Evolutionary conservation across 345 rosid genomes (phyloP), one percentile per base, ranked within the genome.

Genomic region (Citrus glauca): DNA sequence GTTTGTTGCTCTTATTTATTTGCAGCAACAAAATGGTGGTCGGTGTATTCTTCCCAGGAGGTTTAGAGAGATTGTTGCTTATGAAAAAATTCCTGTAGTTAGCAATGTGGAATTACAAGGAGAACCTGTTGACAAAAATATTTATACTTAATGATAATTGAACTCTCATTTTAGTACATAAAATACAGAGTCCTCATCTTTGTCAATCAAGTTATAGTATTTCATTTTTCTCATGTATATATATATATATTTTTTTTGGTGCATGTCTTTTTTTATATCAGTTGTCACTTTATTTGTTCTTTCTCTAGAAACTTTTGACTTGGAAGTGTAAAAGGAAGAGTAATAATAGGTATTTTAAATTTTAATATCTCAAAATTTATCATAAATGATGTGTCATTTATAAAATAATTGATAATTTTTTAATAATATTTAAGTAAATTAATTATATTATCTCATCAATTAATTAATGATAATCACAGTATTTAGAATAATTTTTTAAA

Each of bases 21-120:
- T 90, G 85, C 98, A 92, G 86, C 99, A 95, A 88, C 81, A 77
- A 66, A 87, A 72, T 50, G 93, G 96, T 17, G 99, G 97, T 35
- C 79, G 84, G 14, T 84, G 88, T 80, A 56, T 95, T 69, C 72
- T 95, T 80, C 92, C 93, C 5, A 85, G 66, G 90, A 86, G 90
- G 70, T 88, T 89, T 73, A 79, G 82, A 74, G 85, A 62, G 64
- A 84, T 81, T 68, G 62, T 75, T 67, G 88, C 53, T 0, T 93
- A 93, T 71, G 92, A 93, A 86, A 93, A 86, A 79, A 90, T 95
- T 61, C 85, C 90, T 35, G 75, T 75, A 19, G 82, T 73, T 22
- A 81, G 40, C 78, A 73, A 42, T 67, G 86, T 62, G 72, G 90
- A 88, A 74, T 64, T 88, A 78, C 84, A 78, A 68, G 80, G 55